A percentile compares a stretch with the other conserved stretches of the same genome.
Conservation (phyloP, 2,329 filamentous ascomycete genomes). For the Colletotrichum sp. region DNA sequence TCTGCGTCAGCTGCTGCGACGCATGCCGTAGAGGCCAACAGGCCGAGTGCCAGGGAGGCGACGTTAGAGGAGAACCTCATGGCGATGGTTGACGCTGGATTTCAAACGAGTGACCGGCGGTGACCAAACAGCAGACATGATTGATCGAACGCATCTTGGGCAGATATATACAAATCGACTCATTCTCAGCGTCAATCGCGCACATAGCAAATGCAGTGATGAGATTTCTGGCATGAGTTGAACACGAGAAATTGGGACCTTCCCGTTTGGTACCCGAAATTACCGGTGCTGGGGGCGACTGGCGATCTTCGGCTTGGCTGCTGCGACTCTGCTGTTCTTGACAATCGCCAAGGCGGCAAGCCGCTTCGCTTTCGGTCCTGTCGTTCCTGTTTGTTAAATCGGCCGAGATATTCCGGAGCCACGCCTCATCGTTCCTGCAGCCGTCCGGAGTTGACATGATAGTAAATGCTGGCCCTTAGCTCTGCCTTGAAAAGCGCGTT, state of each 20-base stretch:
- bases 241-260: constrained; percentile 18
- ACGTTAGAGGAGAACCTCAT: constrained; percentile 7
- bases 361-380: background rate
- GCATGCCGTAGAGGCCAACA: background rate
- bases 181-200: background rate
- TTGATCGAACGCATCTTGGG: background rate
- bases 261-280: constrained; percentile 1
- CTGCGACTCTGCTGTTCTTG: background rate
- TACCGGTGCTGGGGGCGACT: background rate
- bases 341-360: background rate
- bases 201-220: background rate
- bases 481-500: background rate
- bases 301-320: background rate
- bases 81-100: background rate
- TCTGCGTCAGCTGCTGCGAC: background rate
- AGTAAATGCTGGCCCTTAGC: background rate
- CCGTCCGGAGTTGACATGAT: background rate
- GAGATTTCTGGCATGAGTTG: background rate
- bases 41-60: background rate
- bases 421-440: background rate
- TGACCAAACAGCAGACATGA: background rate
- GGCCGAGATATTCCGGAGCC: background rate
- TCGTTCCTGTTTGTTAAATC: background rate
- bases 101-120: background rate
- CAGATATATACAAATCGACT: background rate